Evolutionary conservation across 2,329 filamentous ascomycete species (phyloP).

Genomic region (Diaporthe australafricana): DNA sequence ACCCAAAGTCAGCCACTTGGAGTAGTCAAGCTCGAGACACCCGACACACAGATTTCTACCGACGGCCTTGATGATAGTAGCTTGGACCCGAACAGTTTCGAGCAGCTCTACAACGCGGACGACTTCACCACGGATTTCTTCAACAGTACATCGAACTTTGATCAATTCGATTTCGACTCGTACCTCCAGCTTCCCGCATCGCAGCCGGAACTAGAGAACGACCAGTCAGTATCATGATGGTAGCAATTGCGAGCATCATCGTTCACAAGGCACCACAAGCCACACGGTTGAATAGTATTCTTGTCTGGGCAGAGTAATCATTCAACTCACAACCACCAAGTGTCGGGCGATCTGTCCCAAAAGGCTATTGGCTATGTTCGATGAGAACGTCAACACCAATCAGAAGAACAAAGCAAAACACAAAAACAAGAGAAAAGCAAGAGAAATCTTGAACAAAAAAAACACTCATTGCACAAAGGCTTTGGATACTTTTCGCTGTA

Average conservation of each 20-base stretch:
- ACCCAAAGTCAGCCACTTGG: neutral
- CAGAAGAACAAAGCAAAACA: neutral
- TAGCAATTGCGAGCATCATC: neutral
- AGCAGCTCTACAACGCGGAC: neutral
- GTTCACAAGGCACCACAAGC: too few species aligned
- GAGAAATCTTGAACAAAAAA: neutral
- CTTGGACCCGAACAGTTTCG: neutral
- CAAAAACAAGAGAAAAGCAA: neutral
- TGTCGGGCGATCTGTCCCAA: neutral
- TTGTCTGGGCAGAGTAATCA: too few species aligned
- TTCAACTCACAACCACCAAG: neutral
- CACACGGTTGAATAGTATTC: too few species aligned
- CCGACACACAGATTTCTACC: neutral
- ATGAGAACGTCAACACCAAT: neutral
- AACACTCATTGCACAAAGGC: too few species aligned
- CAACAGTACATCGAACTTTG: constrained; percentile 11
- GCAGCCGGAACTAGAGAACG: constrained; percentile 9
- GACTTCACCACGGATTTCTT: constrained; percentile 16
- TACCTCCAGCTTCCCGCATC: constrained; percentile 21
- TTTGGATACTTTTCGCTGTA: too few species aligned
- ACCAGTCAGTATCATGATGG: neutral
- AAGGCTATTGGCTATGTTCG: neutral
- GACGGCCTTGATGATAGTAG: neutral
- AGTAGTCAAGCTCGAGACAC: neutral
- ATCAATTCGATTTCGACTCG: constrained; percentile 17